These are phyloP conservation scores for Gaeumannomyces sp. DNA, from an alignment of 2,329 filamentous ascomycete genomes.

Conservation along the genomic window DNA sequence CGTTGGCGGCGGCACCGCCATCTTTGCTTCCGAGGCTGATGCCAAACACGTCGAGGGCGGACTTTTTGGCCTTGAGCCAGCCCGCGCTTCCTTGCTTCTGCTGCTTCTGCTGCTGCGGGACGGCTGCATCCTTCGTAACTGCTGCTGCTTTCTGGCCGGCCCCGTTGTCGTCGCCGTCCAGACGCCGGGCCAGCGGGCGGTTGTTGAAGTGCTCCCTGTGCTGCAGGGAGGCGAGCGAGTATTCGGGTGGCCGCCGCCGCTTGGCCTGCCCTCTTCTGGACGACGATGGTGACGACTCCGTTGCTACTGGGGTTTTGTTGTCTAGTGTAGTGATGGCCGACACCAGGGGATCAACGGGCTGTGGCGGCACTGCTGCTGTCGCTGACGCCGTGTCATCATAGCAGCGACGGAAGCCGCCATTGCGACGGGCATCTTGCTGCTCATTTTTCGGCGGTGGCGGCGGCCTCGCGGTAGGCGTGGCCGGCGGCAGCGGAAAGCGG, in stretches of 20 bases:
- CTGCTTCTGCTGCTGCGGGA: neutral
- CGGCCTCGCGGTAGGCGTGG: too few relatives aligned
- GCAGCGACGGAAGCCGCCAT: neutral
- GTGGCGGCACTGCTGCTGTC: too few relatives aligned
- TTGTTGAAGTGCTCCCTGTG: constrained; percentile 27
- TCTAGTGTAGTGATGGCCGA: neutral
- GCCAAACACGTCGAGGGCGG: neutral
- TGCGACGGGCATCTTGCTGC: neutral
- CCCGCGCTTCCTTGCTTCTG: neutral
- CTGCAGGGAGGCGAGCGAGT: constrained; percentile 26
- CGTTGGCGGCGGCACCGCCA: too few relatives aligned
- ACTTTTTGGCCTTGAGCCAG: neutral
- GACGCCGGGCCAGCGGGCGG: constrained; percentile 24
- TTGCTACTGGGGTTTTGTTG: neutral
- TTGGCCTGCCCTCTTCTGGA: constrained; percentile 2
- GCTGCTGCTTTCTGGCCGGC: neutral
- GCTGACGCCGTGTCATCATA: neutral
- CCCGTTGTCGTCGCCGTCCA: constrained; percentile 17
- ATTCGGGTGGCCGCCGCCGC: constrained; percentile 12
- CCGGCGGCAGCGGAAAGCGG: neutral
- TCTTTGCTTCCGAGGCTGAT: neutral
- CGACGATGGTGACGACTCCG: neutral
- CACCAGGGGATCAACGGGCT: too few relatives aligned
- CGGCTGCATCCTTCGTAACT: neutral
- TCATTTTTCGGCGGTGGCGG: neutral